Evolutionary conservation across 2,329 filamentous ascomycete genomes (phyloP).

Genomic region (Plenodomus tracheiphilus): DNA sequence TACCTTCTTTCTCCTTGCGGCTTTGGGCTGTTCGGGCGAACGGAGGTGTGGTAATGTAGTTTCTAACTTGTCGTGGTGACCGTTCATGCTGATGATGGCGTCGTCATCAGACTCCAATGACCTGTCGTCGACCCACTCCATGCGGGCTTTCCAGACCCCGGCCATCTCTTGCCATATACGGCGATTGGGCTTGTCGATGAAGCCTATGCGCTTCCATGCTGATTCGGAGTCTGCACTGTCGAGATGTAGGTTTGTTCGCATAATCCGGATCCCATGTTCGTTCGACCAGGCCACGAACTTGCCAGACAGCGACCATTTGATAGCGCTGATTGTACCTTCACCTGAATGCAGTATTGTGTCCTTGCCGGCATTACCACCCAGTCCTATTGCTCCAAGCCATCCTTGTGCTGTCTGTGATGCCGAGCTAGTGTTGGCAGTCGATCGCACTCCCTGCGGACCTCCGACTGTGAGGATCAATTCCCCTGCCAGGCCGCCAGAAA

Average conservation of each 20-base stretch:
- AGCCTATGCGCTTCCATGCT: constrained; percentile 92
- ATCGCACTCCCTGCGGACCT: constrained; percentile 74
- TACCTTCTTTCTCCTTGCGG: constrained; percentile 35
- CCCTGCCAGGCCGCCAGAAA: constrained; percentile 88
- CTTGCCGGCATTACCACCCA: constrained; percentile 76
- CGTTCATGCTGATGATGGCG: constrained; percentile 43
- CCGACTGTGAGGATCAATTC: constrained; percentile 85
- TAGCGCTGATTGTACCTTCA: constrained; percentile 85
- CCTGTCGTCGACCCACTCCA: constrained; percentile 90
- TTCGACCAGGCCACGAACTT: constrained; percentile 96
- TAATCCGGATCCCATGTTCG: constrained; percentile 96
- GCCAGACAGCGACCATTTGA: constrained; percentile 93
- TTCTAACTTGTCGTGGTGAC: constrained; percentile 40
- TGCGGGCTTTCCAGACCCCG: constrained; percentile 87
- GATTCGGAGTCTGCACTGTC: constrained; percentile 76
- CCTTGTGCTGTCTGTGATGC: constrained; percentile 81
- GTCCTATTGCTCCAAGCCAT: constrained; percentile 87
- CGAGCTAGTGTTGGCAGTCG: constrained; percentile 86
- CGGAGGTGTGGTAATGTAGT: constrained; percentile 49
- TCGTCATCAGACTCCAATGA: constrained; percentile 74
- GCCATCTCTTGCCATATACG: constrained; percentile 96
- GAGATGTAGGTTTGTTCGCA: constrained; percentile 84
- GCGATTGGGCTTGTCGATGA: constrained; percentile 85
- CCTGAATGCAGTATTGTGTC: constrained; percentile 89
- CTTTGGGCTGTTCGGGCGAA: constrained; percentile 46